phyloP scores from a whole-genome alignment of 2,329 filamentous ascomycete species.

The Leptosphaerulina australis region DNA sequence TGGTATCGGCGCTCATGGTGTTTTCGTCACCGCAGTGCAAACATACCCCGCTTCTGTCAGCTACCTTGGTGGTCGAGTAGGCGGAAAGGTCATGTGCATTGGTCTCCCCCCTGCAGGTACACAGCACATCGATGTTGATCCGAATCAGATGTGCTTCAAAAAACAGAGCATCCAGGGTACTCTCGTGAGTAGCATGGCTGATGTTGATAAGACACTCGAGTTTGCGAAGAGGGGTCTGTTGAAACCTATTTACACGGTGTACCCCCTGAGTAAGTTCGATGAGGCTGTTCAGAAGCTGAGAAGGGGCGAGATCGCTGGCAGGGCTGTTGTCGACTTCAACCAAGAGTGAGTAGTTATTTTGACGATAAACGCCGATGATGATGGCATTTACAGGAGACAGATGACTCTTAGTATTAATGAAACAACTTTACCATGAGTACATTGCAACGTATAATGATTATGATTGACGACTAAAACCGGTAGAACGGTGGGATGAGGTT shows the following conservation, averaged over 20 bases:
- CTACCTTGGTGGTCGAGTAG: conserved; percentile 54
- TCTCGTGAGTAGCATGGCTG: conserved; percentile 56
- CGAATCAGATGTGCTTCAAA: conserved; percentile 43
- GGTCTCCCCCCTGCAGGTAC: conserved; percentile 48
- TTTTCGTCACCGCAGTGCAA: conserved; percentile 49
- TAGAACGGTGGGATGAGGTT: background rate
- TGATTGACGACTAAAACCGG: too few species aligned
- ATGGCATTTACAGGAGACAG: conserved; percentile 6
- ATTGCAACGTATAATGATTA: background rate
- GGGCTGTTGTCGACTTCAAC: conserved; percentile 62
- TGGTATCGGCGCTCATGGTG: conserved; percentile 48
- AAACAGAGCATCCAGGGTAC: conserved; percentile 46
- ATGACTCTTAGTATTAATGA: too few species aligned
- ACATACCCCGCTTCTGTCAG: conserved; percentile 37
- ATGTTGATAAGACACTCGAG: conserved; percentile 55
- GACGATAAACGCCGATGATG: too few species aligned
- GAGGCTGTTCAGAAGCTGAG: conserved; percentile 59
- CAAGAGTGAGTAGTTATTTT: conserved; percentile 23
- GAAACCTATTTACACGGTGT: conserved; percentile 58
- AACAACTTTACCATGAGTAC: too few species aligned
- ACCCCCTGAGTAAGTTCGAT: conserved; percentile 54
- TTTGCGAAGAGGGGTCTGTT: conserved; percentile 59
- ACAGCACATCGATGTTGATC: conserved; percentile 43
- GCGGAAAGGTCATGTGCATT: conserved; percentile 60
- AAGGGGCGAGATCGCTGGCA: conserved; percentile 58